Evolutionary conservation across 2,329 filamentous ascomycete species (phyloP), one percentile per base, ranked within the genome.

Genomic region (Teratosphaeria epicoccoides): DNA sequence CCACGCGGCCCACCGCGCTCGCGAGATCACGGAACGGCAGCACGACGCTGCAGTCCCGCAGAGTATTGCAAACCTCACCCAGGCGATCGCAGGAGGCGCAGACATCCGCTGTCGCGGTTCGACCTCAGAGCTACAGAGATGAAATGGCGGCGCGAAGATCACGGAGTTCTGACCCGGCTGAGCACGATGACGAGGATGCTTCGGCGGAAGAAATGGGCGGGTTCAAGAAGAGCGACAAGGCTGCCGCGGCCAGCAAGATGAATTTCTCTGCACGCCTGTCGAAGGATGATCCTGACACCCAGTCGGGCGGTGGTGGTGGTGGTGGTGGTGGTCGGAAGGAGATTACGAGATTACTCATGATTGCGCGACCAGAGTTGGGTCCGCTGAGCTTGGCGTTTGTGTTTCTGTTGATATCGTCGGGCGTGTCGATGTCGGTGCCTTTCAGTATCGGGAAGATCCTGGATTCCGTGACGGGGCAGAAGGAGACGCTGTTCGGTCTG

Each of bases 361-460:
- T 98, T 65, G 93, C 93, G 11, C 78, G 81, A 51, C 91, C 91
- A 2, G 93, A 98, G 72, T 72, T 86, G 25, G 84, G 77, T 65
- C 85, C 87, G 69, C 81, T 98, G 14, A 77, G 76, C n/a, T 62
- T 86, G 57, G 94, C 94, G 3, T 91, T 97, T 66, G 68, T 85
- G 51, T 86, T 95, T 65, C 76, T 98, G 48, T 76, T 98, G 53
- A 77, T 96, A 56, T 96, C 91, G 14, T 97, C 91, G 3, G 80
- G 83, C 49, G 89, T 98, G 60, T 95, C 90, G 52, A 95, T 98
- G 86, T 90, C 88, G 2, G 87, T 98, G 54, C 93, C 93, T 1
- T 95, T 96, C 66, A 95, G 90, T 0, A 95, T 98, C 58, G 93
- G 93, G 52, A 91, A 90, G 66, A 95, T 98, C 56, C 75, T 98